Evolutionary conservation across 2,329 filamentous ascomycete species (phyloP), one percentile per base, ranked within the genome.

Genomic region (Fusarium proliferatum): DNA sequence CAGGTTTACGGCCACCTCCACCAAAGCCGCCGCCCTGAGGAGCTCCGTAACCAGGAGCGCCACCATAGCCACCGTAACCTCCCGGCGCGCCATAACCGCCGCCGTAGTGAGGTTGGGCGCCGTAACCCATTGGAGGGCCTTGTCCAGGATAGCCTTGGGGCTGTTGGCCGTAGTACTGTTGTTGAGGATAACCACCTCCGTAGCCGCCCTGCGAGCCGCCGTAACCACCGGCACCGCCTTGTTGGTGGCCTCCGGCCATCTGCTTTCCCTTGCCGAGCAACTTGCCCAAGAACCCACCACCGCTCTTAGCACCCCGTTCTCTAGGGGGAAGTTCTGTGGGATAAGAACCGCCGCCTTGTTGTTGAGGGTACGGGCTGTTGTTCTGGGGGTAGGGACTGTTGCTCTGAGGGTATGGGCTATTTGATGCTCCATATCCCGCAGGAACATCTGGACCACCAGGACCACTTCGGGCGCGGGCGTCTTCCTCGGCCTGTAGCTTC

Each of bases 401-500:
- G 49, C 53, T 74, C 62, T 80, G 78, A n/a, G 73, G 63, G 43
- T 76, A 84, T 19, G 80, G 74, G 52, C 77, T 75, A 62, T 62
- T 74, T 28, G 74, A 78, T 62, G 72, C 70, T 65, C 72, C 72
- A 38, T 82, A 82, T 28, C 81, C 81, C 13, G 79, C 67, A 12
- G 83, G 79, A 13, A 82, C 79, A 34, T 79, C 73, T 53, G 80
- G 79, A 21, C 76, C 78, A 53, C 75, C 74, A 28, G 58, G 70
- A 58, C 76, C 76, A 64, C 79, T 76, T 71, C 80, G 79, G 21
- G 86, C 87, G 49, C 90, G 88, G 10, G 90, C 89, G 72, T 97
- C 88, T 82, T 97, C 95, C 82, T 97, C 93, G 49, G 93, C 93
- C 81, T 97, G 95, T 46, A 97, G 85, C 79, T 91, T 89, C 45